These are phyloP conservation scores for Microthlaspi erraticum DNA, from an alignment of 345 rosid species.

Conservation along the genomic window DNA sequence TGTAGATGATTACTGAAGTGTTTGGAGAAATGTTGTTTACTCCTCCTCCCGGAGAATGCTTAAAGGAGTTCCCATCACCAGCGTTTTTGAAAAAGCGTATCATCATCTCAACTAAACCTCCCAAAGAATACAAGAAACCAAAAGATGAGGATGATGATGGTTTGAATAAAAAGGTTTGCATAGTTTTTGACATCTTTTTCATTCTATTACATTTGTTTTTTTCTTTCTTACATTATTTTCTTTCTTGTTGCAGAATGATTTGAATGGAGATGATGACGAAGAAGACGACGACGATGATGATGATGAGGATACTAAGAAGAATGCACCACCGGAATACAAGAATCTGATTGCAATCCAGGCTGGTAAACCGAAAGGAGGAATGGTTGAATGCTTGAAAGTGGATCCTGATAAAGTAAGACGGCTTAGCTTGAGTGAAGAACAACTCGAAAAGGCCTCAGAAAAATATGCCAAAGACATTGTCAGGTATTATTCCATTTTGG, in stretches of 20 bases:
- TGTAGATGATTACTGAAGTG: conserved; percentile 75
- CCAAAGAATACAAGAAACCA: conserved; percentile 76
- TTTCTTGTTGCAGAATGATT: conserved; percentile 33
- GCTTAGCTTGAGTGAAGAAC: conserved; percentile 69
- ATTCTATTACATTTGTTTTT: background rate
- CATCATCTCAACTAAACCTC: conserved; percentile 95
- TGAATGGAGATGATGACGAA: conserved; percentile 45
- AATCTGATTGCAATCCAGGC: conserved; percentile 58
- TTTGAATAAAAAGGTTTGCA: conserved; percentile 43
- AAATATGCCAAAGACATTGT: conserved; percentile 57
- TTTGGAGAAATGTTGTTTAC: conserved; percentile 85
- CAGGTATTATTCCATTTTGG: conserved; percentile 47
- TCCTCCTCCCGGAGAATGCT: conserved; percentile 70
- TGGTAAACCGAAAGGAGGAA: conserved; percentile 70
- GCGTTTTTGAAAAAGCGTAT: conserved; percentile 65
- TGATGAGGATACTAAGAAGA: conserved; percentile 45
- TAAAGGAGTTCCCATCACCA: conserved; percentile 84
- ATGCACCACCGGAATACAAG: conserved; percentile 49
- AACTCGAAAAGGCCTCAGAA: conserved; percentile 58
- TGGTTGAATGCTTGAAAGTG: conserved; percentile 54
- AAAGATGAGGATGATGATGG: conserved; percentile 47
- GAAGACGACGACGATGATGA: conserved; percentile 42
- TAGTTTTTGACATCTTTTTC: conserved; percentile 4
- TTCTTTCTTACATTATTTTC: background rate
- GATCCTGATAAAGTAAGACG: conserved; percentile 65